These are phyloP conservation scores for Trametes gibbosa DNA, from an alignment of 768 basidiomycete species.

Conservation along the genomic window DNA sequence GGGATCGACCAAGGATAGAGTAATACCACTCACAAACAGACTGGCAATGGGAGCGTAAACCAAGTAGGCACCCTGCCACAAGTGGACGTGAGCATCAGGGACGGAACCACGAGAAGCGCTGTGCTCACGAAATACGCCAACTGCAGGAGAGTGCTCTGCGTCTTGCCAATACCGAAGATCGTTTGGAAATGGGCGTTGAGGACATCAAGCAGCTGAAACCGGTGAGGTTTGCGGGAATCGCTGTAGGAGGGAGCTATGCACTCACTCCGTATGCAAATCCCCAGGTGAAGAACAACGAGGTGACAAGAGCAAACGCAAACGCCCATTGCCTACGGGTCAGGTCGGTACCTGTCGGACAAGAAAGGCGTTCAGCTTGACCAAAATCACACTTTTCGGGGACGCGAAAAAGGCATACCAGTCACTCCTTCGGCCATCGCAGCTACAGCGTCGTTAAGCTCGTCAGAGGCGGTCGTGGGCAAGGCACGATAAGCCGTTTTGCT, in stretches of 20 bases:
- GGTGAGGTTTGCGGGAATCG: constrained; percentile 24
- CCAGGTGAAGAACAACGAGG: constrained; percentile 77
- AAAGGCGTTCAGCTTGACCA: not conserved
- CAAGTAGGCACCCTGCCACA: constrained; percentile 53
- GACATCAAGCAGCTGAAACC: constrained; percentile 57
- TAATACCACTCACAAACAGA: constrained; percentile 43
- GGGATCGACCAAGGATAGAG: not conserved
- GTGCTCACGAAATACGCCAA: constrained; percentile 61
- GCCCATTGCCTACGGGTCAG: constrained; percentile 46
- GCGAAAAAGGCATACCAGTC: constrained; percentile 35
- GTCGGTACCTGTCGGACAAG: constrained; percentile 35
- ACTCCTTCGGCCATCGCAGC: constrained; percentile 39
- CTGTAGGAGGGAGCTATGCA: not conserved
- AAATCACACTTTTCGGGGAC: not conserved
- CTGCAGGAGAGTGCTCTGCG: constrained; percentile 73
- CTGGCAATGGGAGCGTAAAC: constrained; percentile 59
- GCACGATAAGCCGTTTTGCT: constrained; percentile 2
- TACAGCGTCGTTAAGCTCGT: not conserved
- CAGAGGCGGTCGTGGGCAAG: constrained; percentile 6
- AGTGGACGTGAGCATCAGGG: not conserved
- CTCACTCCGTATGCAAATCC: constrained; percentile 67
- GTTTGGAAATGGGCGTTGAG: constrained; percentile 72
- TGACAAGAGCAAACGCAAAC: constrained; percentile 66
- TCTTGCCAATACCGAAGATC: constrained; percentile 63
- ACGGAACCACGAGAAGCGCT: not conserved